These are phyloP conservation scores for Graphilbum fragrans DNA, from an alignment of 2,329 filamentous ascomycete genomes.

Conservation along the genomic window DNA sequence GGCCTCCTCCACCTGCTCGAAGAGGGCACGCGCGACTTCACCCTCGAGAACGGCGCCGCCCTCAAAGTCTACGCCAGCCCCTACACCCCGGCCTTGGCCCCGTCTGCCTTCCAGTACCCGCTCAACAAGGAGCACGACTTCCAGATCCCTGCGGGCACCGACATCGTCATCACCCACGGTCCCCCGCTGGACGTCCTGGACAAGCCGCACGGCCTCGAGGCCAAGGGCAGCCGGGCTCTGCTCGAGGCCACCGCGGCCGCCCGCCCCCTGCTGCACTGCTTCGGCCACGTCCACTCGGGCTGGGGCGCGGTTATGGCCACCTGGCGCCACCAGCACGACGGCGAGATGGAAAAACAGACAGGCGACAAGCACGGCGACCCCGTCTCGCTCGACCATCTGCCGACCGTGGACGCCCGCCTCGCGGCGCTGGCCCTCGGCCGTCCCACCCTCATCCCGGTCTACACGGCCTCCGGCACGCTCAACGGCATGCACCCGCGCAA, in stretches of 20 bases:
- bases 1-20: conserved; percentile 35
- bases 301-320: conserved; percentile 43
- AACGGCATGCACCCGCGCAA: too few species aligned
- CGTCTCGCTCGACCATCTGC: too few species aligned
- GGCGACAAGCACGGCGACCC: too few species aligned
- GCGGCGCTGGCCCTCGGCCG: too few species aligned
- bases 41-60: conserved; percentile 33
- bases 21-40: conserved; percentile 35
- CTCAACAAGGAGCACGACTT: background rate
- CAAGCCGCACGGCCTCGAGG: conserved; percentile 15
- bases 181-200: conserved; percentile 32
- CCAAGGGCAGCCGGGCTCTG: conserved; percentile 30
- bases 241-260: conserved; percentile 30
- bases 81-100: background rate
- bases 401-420: too few species aligned
- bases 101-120: background rate
- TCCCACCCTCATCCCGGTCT: too few species aligned
- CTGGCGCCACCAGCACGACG: conserved; percentile 32
- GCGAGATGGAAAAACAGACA: too few species aligned
- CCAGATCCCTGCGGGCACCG: background rate
- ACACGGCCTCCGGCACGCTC: too few species aligned
- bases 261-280: conserved; percentile 38
- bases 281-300: conserved; percentile 46
- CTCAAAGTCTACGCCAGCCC: conserved; percentile 32
- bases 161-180: background rate